Evolutionary conservation across 495 filamentous ascomycete genomes (phyloP).

Genomic region (Lophiostoma macrostomum): DNA sequence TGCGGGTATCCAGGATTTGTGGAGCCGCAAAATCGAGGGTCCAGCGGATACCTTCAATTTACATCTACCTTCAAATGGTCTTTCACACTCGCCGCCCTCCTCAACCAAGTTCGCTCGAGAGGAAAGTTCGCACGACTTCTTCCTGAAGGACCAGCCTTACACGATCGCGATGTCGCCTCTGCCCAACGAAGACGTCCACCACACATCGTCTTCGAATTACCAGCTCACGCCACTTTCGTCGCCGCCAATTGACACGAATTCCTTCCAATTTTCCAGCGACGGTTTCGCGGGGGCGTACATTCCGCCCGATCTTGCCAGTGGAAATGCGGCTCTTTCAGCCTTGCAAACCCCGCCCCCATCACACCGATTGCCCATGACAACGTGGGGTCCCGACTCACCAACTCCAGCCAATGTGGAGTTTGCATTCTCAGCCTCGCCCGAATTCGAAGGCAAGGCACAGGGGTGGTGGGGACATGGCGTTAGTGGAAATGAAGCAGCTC

Average conservation of each 20-base stretch:
- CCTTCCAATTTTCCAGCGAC: constrained; percentile 24
- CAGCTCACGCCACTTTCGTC: constrained; percentile 32
- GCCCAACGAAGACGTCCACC: constrained; percentile 1
- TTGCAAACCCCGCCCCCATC: constrained; percentile 33
- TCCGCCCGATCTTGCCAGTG: constrained; percentile 8
- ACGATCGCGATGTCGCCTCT: constrained; percentile 23
- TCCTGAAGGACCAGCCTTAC: constrained; percentile 28
- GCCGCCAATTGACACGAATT: constrained; percentile 22
- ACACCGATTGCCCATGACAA: constrained; percentile 7
- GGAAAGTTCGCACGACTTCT: constrained; percentile 21
- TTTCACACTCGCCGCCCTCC: constrained; percentile 35
- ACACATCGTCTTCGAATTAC: constrained; percentile 28
- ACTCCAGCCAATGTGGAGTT: constrained; percentile 25
- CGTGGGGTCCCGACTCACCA: constrained; percentile 33
- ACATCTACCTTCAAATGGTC: constrained; percentile 19
- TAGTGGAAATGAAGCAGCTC: not conserved
- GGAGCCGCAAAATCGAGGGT: constrained; percentile 31
- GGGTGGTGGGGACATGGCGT: constrained; percentile 8
- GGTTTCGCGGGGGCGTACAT: constrained; percentile 18
- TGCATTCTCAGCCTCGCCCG: constrained; percentile 31
- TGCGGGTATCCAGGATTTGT: constrained; percentile 32
- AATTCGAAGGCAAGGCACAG: constrained; percentile 18
- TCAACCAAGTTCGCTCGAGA: constrained; percentile 30
- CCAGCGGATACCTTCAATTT: constrained; percentile 36
- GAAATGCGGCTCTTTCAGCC: constrained; percentile 32